Percentiles rank a stretch among this genome's conserved stretches.
phyloP scores from a whole-genome alignment of 2,329 filamentous ascomycete species.

The Chalara sp. region DNA sequence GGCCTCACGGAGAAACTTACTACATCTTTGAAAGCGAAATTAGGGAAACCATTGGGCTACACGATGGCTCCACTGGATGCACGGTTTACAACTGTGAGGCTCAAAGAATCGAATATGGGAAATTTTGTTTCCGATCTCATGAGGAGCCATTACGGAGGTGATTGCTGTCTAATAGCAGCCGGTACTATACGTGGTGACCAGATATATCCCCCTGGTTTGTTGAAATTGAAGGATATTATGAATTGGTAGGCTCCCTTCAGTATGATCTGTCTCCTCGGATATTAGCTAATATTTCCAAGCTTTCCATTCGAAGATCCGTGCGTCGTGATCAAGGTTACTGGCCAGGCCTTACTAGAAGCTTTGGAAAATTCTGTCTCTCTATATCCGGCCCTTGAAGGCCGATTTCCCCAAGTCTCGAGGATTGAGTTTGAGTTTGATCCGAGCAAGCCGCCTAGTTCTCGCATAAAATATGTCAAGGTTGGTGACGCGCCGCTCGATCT shows the following conservation, averaged over 20 bases:
- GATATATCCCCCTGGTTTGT: slow-evolving; percentile 8
- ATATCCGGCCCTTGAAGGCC: slow-evolving; percentile 9
- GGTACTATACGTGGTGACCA: slow-evolving; percentile 11
- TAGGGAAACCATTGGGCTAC: slow-evolving; percentile 9
- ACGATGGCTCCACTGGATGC: slow-evolving; percentile 9
- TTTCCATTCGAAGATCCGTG: slow-evolving; percentile 11
- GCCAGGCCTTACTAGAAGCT: slow-evolving; percentile 6
- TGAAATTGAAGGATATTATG: slow-evolving; percentile 10
- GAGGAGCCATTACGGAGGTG: slow-evolving; percentile 9
- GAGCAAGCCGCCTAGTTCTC: slow-evolving; percentile 1
- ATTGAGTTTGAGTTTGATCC: slow-evolving; percentile 12
- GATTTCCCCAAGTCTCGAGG: slow-evolving; percentile 10
- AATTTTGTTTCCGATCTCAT: slow-evolving; percentile 11
- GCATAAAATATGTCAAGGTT: slow-evolving; percentile 7
- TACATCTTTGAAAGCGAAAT: slow-evolving; percentile 6
- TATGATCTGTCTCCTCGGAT: too few relatives aligned
- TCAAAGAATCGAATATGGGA: slow-evolving; percentile 12
- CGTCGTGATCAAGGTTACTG: slow-evolving; percentile 9
- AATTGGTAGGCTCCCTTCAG: neutral
- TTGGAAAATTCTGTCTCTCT: slow-evolving; percentile 9
- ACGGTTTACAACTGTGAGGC: slow-evolving; percentile 8
- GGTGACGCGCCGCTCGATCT: slow-evolving; percentile 4
- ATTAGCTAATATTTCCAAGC: neutral
- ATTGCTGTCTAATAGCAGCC: slow-evolving; percentile 10
- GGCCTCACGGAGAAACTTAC: slow-evolving; percentile 8